Base-by-base conservation (phyloP, 1,284 basidiomycete species). In the Ustilago cynodontis region DNA sequence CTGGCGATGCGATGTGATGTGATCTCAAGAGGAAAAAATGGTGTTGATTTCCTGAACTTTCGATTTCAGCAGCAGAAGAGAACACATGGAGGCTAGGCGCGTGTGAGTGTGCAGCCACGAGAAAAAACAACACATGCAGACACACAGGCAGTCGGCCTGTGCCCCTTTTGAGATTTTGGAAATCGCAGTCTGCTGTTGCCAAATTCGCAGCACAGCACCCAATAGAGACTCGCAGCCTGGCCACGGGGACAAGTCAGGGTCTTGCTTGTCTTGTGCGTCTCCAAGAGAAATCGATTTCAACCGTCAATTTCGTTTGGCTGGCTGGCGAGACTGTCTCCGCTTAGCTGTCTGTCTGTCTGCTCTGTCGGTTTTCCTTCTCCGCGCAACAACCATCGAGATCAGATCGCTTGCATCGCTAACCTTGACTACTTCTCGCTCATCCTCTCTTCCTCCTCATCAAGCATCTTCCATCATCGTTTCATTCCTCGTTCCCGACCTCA, bases 191-290 rank as follows among this genome's bases (percentile, higher is more conserved):
- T 56, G 54, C 54, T 43, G 54, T 37, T 37, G 35, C 54, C 39
- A 4, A 45, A 20, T 45, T 45, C 43, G 22, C 43, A 45, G 43
- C 43, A 45, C 18, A 20, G 22, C 43, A 33, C 31, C n/a, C n/a
- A n/a, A n/a, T n/a, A n/a, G n/a, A n/a, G n/a, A n/a, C n/a, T n/a
- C n/a, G n/a, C n/a, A n/a, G n/a, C n/a, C n/a, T n/a, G n/a, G n/a
- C n/a, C n/a, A n/a, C n/a, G n/a, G n/a, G n/a, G n/a, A n/a, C 8
- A 43, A 56, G 47, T 59, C 57, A 59, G 45, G 57, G 47, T 49
- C 47, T 29, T 29, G 57, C n/a, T 59, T 31, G 49, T 49, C 11
- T 5, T 11, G 11, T 33, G 6, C 11, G 31, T 33, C 31, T 33
- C 31, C 5, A 13, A 43, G 31, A 33, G 5, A 59, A 50, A 50